phyloP scores from a whole-genome alignment of 2,329 filamentous ascomycete genomes.

The Colletotrichum truncatum region DNA sequence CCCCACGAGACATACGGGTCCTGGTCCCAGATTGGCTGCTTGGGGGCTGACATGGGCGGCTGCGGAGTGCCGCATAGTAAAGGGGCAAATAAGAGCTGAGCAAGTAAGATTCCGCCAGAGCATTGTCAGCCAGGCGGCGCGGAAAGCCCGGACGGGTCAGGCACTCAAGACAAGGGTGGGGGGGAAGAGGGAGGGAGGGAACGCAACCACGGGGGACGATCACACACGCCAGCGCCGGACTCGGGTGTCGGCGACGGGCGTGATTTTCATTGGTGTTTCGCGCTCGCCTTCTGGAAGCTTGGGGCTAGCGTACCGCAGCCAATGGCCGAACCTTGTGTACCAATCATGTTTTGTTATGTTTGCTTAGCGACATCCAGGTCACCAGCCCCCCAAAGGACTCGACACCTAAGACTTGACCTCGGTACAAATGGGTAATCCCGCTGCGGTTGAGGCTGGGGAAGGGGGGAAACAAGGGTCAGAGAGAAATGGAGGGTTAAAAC shows the following conservation, averaged over 20 bases:
- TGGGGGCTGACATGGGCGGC: constrained; percentile 17
- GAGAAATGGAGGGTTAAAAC: neutral
- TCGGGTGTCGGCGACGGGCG: constrained; percentile 17
- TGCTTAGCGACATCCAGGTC: neutral
- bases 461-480: neutral
- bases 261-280: constrained; percentile 19
- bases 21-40: constrained; percentile 17
- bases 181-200: neutral
- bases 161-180: neutral
- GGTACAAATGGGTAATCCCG: constrained; percentile 3
- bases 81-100: constrained; percentile 26
- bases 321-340: constrained; percentile 1
- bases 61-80: constrained; percentile 22
- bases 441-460: constrained; percentile 1
- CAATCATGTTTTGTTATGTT: neutral
- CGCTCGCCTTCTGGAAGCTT: neutral
- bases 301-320: constrained; percentile 18
- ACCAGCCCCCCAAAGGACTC: neutral
- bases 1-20: constrained; percentile 18
- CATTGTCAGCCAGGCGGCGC: constrained; percentile 28
- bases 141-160: constrained; percentile 24
- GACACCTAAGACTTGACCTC: constrained; percentile 4
- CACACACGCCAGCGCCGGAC: constrained; percentile 19
- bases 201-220: neutral
- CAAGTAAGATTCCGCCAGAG: constrained; percentile 17